A percentile compares a stretch with the other conserved stretches of the same genome.
Evolutionary conservation across 371 early-diverging fungal genomes (phyloP).

Genomic region (Smittium mucronatum): DNA sequence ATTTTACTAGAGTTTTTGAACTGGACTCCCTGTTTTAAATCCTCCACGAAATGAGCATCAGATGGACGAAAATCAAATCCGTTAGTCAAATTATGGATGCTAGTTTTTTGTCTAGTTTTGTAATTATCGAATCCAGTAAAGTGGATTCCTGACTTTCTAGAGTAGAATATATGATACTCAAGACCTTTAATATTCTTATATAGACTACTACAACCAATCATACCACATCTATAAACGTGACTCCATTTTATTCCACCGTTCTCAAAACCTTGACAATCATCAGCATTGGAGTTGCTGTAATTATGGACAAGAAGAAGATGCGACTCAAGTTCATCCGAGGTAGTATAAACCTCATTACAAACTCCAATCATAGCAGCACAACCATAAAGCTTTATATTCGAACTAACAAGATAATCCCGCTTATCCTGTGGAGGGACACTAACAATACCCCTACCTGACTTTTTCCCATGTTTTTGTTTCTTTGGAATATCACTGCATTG

Average conservation of each 20-base stretch:
- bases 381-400: background rate
- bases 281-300: background rate
- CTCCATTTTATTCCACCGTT: background rate
- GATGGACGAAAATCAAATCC: background rate
- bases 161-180: constrained; percentile 78
- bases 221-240: constrained; percentile 53
- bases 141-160: constrained; percentile 26
- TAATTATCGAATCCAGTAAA: background rate
- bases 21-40: background rate
- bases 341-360: background rate
- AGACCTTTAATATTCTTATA: constrained; percentile 97
- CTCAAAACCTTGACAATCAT: background rate
- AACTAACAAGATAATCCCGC: background rate
- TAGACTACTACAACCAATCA: constrained; percentile 63
- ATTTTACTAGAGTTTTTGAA: background rate
- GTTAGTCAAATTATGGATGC: background rate
- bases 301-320: background rate
- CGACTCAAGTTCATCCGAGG: background rate
- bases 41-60: background rate
- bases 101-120: background rate
- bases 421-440: background rate
- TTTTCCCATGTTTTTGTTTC: background rate
- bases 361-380: background rate
- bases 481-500: background rate
- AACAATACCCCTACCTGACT: background rate